Base-by-base conservation (phyloP, 2,329 filamentous ascomycete genomes). In the Penicillium sp. region DNA sequence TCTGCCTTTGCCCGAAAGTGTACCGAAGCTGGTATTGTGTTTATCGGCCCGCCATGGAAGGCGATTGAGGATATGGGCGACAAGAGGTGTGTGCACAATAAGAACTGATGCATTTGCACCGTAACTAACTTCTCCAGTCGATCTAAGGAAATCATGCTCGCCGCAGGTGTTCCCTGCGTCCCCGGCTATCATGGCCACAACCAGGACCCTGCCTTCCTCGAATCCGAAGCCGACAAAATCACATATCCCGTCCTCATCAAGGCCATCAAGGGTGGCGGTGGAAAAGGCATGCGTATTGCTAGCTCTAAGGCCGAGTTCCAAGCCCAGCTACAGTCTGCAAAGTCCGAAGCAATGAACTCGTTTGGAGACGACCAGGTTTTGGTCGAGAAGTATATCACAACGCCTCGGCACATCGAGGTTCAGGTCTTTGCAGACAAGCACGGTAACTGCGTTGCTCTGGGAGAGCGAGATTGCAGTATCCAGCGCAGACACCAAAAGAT, bases 101-200 rank as follows among this genome's bases (percentile, higher is more conserved):
- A 10, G 4, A 2, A 10, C 10, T 8, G 15, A 15, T n/a, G 6
- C 14, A 3, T 15, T 14, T 10, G 20, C 14, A 11, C 35, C 2
- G 15, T 8, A n/a, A 6, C n/a, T 34, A 28, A 45, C 14, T 0
- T 41, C 2, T 1, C 5, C 10, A 84, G 84, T 57, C 84, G 90
- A 60, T 95, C 91, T 54, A 99, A 99, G 77, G 90, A 96, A 73
- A 97, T 99, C 72, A 98, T 99, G 95, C 92, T 86, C 37, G 87
- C 87, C 4, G 94, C 95, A n/a, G 92, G 92, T 8, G 95, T 99
- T 3, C 93, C 93, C 4, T 98, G 95, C 71, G 95, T 99, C 51
- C 95, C 95, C 0, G 95, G 95, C 0, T 99, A 99, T 71, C 95
- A 98, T 74, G 95, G 95, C 17, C 71, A 83, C 1, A 91, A 96